Conservation (phyloP, 2,329 filamentous ascomycete species). For the Sordariomycetes sp. region DNA sequence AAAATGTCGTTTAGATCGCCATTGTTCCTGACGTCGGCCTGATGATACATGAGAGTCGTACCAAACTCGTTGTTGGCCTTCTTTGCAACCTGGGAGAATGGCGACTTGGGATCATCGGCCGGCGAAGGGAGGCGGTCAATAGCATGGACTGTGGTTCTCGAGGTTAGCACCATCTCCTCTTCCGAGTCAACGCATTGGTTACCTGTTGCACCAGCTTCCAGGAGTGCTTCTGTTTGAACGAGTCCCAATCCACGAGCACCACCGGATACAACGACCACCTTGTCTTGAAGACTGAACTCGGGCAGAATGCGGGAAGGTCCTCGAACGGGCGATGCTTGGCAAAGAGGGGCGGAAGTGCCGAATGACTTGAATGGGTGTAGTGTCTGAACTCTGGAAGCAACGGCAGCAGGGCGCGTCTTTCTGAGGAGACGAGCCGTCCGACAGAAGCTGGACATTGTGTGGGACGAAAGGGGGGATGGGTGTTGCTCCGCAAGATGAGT, state of each 20-base stretch:
- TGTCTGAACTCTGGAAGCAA: no score
- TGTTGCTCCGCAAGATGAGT: no score
- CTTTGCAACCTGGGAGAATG: slow-evolving; percentile 57
- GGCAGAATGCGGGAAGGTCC: no score
- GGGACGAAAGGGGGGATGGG: no score
- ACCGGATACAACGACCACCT: slow-evolving; percentile 68
- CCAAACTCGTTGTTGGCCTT: slow-evolving; percentile 56
- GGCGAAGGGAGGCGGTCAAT: slow-evolving; percentile 54
- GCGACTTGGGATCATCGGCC: slow-evolving; percentile 27
- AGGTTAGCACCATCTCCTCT: slow-evolving; percentile 2
- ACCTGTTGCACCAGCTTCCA: slow-evolving; percentile 70
- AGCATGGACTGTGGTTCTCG: slow-evolving; percentile 46
- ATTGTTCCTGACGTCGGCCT: slow-evolving; percentile 72
- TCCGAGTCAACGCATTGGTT: slow-evolving; percentile 3
- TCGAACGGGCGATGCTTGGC: no score
- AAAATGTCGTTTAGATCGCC: slow-evolving; percentile 58
- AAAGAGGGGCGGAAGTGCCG: no score
- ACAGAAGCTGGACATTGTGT: no score
- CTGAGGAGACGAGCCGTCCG: no score
- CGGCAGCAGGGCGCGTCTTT: no score
- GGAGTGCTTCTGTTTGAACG: slow-evolving; percentile 66
- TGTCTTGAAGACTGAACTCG: slow-evolving; percentile 70
- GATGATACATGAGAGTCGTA: slow-evolving; percentile 63
- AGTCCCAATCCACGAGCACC: slow-evolving; percentile 70
- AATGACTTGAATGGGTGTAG: no score